Evolutionary conservation across 805 yeast genomes (phyloP), one percentile per base, ranked within the genome.

Genomic region (Brettanomyces bruxellensis): DNA sequence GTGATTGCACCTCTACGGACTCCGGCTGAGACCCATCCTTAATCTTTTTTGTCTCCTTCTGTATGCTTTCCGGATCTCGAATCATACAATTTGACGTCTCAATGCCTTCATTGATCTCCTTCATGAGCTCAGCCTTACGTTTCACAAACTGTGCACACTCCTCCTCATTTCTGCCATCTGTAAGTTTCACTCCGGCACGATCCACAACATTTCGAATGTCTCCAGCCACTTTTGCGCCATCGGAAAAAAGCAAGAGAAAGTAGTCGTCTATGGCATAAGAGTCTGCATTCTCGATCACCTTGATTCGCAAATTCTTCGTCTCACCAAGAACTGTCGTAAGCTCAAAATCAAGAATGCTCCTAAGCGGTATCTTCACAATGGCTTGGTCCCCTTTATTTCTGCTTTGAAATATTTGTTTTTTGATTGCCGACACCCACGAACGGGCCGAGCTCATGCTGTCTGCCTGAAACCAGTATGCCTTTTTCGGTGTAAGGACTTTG

Each of bases 341-440:
- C 41, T 78, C 83, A 25, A 81, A 59, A 55, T 82, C 85, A 7
- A 83, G 57, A 12, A 91, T 67, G 55, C 83, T 83, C 34, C 70
- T 75, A 25, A 84, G 56, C 0, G 97, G 97, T 4, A 91, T 77
- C 54, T 85, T 84, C 18, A 90, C 69, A 22, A 85, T 76, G 12
- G 87, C 93, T 49, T 82, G 81, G 53, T 82, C 82, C 12, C 81
- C 82, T 24, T 73, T 69, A 60, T 86, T 85, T 45, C 84, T 72
- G 38, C 83, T 73, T 1, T 89, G 72, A 64, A 91, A 91, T 2
- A 87, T 79, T 45, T 83, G 82, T 55, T 85, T 87, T 52, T 84
- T 86, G 40, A 91, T 63, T 8, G 74, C 66, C 45, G 81, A 79
- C 41, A 78, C 81, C 98, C 98, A 91, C 14, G 81, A 75, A 48